Base-by-base conservation (phyloP, 306 rosid genomes). In the Leucaena leucocephala region DNA sequence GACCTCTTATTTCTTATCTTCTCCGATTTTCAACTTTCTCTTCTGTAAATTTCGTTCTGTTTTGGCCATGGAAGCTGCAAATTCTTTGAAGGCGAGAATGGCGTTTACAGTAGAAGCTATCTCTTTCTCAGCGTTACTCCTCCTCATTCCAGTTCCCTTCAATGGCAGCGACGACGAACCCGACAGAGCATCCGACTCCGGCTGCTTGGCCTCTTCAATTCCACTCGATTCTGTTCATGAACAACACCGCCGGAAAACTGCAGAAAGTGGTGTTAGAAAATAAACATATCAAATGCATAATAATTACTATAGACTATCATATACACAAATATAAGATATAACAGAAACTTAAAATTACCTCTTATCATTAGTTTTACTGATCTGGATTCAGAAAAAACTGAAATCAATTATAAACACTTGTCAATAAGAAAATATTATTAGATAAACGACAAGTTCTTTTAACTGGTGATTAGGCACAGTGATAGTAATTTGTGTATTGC, bases 201-300 rank as follows among this genome's bases (percentile, higher is more conserved):
- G 70, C 84, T 1, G 54, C 69, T 0, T 92, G 97, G 96, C 93
- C 97, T 2, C 85, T 44, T 4, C 97, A 92, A 19, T 92, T 92
- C 83, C 98, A 91, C 84, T 86, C 98, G 6, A 39, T 95, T 15
- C 78, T 92, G 8, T 72, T 87, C 66, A 87, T 90, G 96, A 92
- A 87, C 82, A 16, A 69, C 27, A 82, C 71, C 1, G 27, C 9
- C 59, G 96, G 96, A 35, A 12, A 44, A 2, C 87, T 90, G 4
- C 82, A 95, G 84, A 76, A 90, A 1, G 52, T 88, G 49, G 87
- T n/a, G n/a, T n/a, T n/a, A n/a, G n/a, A n/a, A n/a, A n/a, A n/a
- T n/a, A n/a, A n/a, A n/a, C n/a, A n/a, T n/a, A n/a, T n/a, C n/a
- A n/a, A n/a, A n/a, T n/a, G n/a, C n/a, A n/a, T n/a, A n/a, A n/a